Conservation (phyloP, 2,329 filamentous ascomycete species). For the Myrmaecium sp. region DNA sequence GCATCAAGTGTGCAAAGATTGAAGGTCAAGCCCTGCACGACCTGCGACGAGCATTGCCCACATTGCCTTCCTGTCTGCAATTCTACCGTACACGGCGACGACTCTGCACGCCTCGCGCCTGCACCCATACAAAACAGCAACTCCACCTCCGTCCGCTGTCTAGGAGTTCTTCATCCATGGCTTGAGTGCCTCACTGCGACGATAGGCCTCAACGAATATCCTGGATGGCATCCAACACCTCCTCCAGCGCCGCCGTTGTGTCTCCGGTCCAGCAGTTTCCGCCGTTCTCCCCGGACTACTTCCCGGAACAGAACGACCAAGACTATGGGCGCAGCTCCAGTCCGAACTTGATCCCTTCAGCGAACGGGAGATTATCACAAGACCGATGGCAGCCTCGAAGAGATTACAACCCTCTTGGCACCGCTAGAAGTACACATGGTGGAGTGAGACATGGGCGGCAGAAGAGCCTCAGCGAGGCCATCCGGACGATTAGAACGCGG, state of each 20-base stretch:
- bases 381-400: slow-evolving; percentile 47
- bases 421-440: slow-evolving; percentile 13
- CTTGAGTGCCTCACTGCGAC: slow-evolving; percentile 3
- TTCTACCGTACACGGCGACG: too few relatives aligned
- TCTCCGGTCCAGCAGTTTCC: slow-evolving; percentile 20
- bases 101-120: too few relatives aligned
- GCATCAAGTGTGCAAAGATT: too few relatives aligned
- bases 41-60: too few relatives aligned
- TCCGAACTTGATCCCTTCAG: slow-evolving; percentile 11
- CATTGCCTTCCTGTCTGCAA: too few relatives aligned
- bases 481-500: slow-evolving; percentile 63
- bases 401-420: slow-evolving; percentile 30
- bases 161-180: slow-evolving; percentile 2
- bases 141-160: neutral
- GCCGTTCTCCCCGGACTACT: slow-evolving; percentile 25
- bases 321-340: slow-evolving; percentile 15
- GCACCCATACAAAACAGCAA: neutral
- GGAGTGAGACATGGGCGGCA: slow-evolving; percentile 45
- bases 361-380: slow-evolving; percentile 16
- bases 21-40: too few relatives aligned
- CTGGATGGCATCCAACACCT: slow-evolving; percentile 4
- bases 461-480: slow-evolving; percentile 80
- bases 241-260: slow-evolving; percentile 2
- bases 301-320: slow-evolving; percentile 19
- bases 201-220: slow-evolving; percentile 2